phyloP scores from a whole-genome alignment of 768 basidiomycete genomes.

The Pilatotrama ljubarskyi region DNA sequence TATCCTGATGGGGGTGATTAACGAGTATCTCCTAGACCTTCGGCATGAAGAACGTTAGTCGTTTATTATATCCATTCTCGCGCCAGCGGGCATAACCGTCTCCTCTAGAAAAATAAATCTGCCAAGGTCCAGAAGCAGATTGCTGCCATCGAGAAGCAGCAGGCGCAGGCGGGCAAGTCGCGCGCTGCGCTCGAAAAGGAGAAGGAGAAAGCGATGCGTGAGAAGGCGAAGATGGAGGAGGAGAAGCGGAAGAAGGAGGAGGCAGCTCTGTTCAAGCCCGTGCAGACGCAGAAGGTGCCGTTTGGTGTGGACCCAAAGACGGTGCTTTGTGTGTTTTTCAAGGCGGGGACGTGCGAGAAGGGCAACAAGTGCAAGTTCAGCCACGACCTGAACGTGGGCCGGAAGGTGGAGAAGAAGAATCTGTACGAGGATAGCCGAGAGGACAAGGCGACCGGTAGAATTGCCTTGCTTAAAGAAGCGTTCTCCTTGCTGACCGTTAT shows the following conservation, averaged over 20 bases:
- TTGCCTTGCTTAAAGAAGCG: constrained; percentile 1
- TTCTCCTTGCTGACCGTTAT: background rate
- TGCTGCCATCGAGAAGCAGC: constrained; percentile 76
- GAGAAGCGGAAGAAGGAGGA: constrained; percentile 86
- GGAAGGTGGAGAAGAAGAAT: constrained; percentile 95
- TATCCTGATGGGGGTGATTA: constrained; percentile 30
- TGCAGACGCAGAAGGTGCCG: constrained; percentile 82
- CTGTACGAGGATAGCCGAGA: constrained; percentile 87
- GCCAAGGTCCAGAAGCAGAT: constrained; percentile 89
- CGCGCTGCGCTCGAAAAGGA: constrained; percentile 80
- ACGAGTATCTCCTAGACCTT: constrained; percentile 60
- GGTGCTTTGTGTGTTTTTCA: constrained; percentile 88
- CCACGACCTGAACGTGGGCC: constrained; percentile 83
- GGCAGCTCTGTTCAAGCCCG: constrained; percentile 78
- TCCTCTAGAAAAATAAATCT: constrained; percentile 85
- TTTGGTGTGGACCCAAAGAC: constrained; percentile 98
- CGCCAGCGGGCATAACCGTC: background rate
- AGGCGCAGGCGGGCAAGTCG: constrained; percentile 74
- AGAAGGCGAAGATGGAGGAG: constrained; percentile 74
- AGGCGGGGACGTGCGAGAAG: constrained; percentile 92
- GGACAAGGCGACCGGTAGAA: constrained; percentile 73
- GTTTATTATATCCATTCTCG: background rate
- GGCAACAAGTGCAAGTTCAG: constrained; percentile 97
- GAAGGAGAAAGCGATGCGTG: constrained; percentile 75
- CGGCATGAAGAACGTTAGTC: constrained; percentile 82